These are phyloP conservation scores for Lasiosphaeria miniovina DNA, from an alignment of 495 filamentous ascomycete species.

Conservation along the genomic window DNA sequence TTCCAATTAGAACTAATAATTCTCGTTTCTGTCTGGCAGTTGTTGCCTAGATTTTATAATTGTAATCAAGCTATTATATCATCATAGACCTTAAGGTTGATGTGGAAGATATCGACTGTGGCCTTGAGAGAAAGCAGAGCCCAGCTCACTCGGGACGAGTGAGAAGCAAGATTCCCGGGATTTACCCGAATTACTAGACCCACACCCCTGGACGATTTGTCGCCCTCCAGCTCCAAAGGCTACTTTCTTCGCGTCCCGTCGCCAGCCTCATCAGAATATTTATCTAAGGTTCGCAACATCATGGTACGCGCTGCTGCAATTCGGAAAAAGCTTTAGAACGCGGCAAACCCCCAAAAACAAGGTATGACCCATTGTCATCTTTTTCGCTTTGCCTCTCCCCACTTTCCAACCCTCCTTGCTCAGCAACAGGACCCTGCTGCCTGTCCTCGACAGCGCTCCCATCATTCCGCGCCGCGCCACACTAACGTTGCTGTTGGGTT, in stretches of 20 bases:
- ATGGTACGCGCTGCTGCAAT: neutral
- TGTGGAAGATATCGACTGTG: too few species aligned
- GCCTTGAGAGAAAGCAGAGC: too few species aligned
- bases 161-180: neutral
- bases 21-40: too few species aligned
- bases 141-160: neutral
- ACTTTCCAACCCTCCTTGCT: too few species aligned
- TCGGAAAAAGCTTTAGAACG: neutral
- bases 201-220: conserved; percentile 3
- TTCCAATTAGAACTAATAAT: too few species aligned
- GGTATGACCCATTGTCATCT: too few species aligned
- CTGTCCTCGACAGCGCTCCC: neutral
- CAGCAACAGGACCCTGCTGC: too few species aligned
- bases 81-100: too few species aligned
- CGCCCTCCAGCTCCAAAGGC: neutral
- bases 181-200: conserved; percentile 7
- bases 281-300: neutral
- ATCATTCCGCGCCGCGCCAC: neutral
- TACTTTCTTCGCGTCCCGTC: conserved; percentile 19
- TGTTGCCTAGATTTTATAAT: too few species aligned
- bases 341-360: too few species aligned
- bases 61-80: too few species aligned
- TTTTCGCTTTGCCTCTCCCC: too few species aligned
- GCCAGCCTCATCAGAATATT: conserved; percentile 8
- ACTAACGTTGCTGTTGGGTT: neutral